phyloP scores from a whole-genome alignment of 495 filamentous ascomycete genomes.

The Pseudevernia furfuracea region DNA sequence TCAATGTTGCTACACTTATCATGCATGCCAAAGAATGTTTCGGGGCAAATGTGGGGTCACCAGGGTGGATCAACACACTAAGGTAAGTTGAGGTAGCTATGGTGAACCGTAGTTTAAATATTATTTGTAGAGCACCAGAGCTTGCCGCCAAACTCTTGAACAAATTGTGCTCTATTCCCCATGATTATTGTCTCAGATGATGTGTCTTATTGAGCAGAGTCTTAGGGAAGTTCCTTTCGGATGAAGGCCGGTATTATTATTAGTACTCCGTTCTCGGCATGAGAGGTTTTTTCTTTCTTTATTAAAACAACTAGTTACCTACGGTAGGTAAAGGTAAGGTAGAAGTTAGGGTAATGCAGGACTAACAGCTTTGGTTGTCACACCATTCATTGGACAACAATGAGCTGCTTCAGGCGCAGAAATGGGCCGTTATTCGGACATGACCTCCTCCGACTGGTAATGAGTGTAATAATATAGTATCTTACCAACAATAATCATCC shows the following conservation, averaged over 20 bases:
- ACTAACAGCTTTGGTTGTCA: neutral
- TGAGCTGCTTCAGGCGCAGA: neutral
- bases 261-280: constrained; percentile 13
- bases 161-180: too few species aligned
- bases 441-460: neutral
- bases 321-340: too few species aligned
- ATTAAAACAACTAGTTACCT: too few species aligned
- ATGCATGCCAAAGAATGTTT: neutral
- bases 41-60: neutral
- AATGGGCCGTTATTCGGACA: neutral
- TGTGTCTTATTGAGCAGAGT: too few species aligned
- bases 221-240: too few species aligned
- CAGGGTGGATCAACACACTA: neutral
- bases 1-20: too few species aligned
- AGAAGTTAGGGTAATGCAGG: neutral
- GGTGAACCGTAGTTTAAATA: too few species aligned
- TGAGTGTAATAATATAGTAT: neutral
- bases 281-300: neutral
- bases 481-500: neutral
- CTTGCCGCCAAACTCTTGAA: neutral
- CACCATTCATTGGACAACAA: neutral
- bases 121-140: too few species aligned
- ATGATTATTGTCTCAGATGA: too few species aligned
- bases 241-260: neutral
- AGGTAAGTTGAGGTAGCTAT: neutral